Evolutionary conservation across 768 basidiomycete species (phyloP), one percentile per base, ranked within the genome.

Genomic region (Pleurotus tuoliensis): DNA sequence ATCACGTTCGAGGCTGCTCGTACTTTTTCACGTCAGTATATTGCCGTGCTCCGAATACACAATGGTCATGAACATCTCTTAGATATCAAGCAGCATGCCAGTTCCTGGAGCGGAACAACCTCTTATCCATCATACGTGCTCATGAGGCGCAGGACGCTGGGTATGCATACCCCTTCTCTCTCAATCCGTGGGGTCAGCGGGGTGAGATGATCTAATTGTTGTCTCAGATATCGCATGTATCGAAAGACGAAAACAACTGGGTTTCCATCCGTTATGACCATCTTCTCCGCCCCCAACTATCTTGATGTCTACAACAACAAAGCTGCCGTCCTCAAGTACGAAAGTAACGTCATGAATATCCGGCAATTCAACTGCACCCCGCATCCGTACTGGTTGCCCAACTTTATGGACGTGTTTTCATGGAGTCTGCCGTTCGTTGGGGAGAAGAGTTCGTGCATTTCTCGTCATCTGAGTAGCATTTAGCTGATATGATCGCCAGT

Each of bases 261-360:
- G 5, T 98, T 99, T 78, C 96, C 97, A 15, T 96, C 94, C 13
- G 95, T 99, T 57, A 98, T 99, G 94, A 98, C 96, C n/a, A 94
- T 99, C 66, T 99, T 99, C 75, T 95, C 92, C 13, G 95, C 95
- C 6, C 97, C 97, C 41, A 95, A 98, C 69, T 98, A 98, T 67
- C 87, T 98, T 57, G 97, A 98, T 66, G 93, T 98, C 16, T 98
- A 98, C 73, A 94, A 96, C 73, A 99, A 99, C 76, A 98, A 98
- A 73, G 97, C 95, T 1, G 97, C 97, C 0, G 95, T 99, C 18
- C 83, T 99, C 67, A 98, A 98, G 75, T 98, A 98, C 67, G 97
- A 98, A 74, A 94, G 92, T 70, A 99, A 99, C 67, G 94, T 96
- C 55, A 91, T 98, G 87, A 98, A 97, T 71, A 98, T 98, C 64